Conservation (phyloP, 192 early-diverging fungal species). For the Funneliformis geosporum region DNA sequence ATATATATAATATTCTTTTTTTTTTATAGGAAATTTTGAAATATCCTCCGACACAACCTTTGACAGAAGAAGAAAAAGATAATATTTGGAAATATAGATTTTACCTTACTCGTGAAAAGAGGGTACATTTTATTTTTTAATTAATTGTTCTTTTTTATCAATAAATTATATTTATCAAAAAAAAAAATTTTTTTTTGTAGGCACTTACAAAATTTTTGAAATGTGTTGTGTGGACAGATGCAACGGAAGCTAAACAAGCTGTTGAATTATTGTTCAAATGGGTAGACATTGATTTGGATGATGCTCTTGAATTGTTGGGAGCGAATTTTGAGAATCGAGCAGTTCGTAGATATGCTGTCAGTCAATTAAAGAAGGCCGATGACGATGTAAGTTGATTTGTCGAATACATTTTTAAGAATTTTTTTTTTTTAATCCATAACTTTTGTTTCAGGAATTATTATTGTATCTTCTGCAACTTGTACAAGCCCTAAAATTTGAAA, state of each 20-base stretch:
- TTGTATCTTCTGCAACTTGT: slow-evolving; percentile 96
- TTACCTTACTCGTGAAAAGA: slow-evolving; percentile 91
- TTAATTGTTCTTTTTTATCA: neutral
- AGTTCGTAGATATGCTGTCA: slow-evolving; percentile 87
- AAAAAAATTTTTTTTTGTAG: too few species aligned
- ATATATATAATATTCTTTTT: too few species aligned
- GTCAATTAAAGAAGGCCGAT: slow-evolving; percentile 84
- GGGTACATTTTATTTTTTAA: slow-evolving; percentile 45
- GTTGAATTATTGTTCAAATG: slow-evolving; percentile 83
- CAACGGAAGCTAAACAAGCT: slow-evolving; percentile 89
- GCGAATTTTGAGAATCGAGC: slow-evolving; percentile 79
- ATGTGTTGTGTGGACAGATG: slow-evolving; percentile 93
- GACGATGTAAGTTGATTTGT: slow-evolving; percentile 67
- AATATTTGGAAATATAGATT: slow-evolving; percentile 98
- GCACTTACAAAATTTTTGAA: slow-evolving; percentile 98
- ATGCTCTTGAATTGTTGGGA: slow-evolving; percentile 93
- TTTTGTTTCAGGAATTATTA: slow-evolving; percentile 72
- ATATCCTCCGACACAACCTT: slow-evolving; percentile 87
- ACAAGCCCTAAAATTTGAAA: slow-evolving; percentile 96
- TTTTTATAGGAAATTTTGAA: slow-evolving; percentile 73
- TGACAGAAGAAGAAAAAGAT: slow-evolving; percentile 89
- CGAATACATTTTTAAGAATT: slow-evolving; percentile 1
- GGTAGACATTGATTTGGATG: slow-evolving; percentile 93
- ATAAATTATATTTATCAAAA: slow-evolving; percentile 17
- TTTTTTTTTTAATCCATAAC: neutral